Conservation (phyloP, 1,284 basidiomycete species). For the Puccinia novopanici region DNA sequence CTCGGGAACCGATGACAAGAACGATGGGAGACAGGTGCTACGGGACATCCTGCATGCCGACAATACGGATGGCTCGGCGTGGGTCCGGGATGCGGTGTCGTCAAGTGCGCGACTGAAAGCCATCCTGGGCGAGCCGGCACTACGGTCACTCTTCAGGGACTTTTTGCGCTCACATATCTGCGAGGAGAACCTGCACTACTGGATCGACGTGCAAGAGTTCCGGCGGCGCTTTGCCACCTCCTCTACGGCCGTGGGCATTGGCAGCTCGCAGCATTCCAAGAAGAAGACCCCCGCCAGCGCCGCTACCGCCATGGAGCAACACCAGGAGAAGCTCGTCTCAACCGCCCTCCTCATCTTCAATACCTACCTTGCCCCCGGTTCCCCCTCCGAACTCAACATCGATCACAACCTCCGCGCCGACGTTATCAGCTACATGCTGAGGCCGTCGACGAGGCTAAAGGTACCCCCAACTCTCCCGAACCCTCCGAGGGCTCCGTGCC, state of each 20-base stretch:
- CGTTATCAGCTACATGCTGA: conserved; percentile 83
- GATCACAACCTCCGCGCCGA: conserved; percentile 94
- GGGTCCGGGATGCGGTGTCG: conserved; percentile 74
- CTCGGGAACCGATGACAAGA: conserved; percentile 67
- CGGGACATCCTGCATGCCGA: conserved; percentile 53
- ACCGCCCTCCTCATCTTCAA: conserved; percentile 93
- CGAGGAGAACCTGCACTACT: conserved; percentile 96
- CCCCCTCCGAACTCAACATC: conserved; percentile 94
- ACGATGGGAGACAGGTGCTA: conserved; percentile 69
- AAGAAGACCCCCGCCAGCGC: conserved; percentile 63
- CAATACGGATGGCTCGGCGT: conserved; percentile 61
- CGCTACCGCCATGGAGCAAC: conserved; percentile 81
- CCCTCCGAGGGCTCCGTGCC: conserved; percentile 60
- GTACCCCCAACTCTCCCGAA: conserved; percentile 28
- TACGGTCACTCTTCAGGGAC: conserved; percentile 87
- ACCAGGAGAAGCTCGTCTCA: conserved; percentile 90
- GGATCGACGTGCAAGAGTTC: conserved; percentile 96
- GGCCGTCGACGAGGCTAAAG: conserved; percentile 44
- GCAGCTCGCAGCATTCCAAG: conserved; percentile 52
- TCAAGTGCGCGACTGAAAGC: conserved; percentile 80
- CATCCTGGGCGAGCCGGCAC: conserved; percentile 88
- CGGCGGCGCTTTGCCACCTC: conserved; percentile 93
- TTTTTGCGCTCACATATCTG: conserved; percentile 92
- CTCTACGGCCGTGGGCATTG: conserved; percentile 77
- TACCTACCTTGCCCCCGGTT: conserved; percentile 91